These are phyloP conservation scores for Petunia secreta DNA, from an alignment of 257 asterid species.

Conservation along the genomic window DNA sequence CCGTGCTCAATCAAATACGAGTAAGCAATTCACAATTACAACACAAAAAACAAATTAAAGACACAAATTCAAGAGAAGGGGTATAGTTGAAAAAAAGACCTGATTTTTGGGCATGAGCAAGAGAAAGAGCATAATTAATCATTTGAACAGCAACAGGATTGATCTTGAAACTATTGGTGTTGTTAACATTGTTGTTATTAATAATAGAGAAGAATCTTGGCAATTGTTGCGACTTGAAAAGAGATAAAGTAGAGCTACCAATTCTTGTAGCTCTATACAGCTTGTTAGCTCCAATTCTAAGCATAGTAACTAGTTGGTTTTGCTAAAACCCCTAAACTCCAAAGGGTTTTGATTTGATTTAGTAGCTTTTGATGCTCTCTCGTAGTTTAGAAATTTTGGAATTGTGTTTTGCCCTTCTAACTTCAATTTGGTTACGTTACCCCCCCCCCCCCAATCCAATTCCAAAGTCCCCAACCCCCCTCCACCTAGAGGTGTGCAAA, in stretches of 20 bases:
- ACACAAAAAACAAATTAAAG: neutral
- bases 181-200: conserved; percentile 21
- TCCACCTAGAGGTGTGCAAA: too few relatives aligned
- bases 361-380: neutral
- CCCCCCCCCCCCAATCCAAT: too few relatives aligned
- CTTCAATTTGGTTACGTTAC: too few relatives aligned
- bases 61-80: neutral
- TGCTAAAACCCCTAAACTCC: conserved; percentile 12
- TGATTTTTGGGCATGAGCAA: conserved; percentile 75
- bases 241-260: conserved; percentile 37
- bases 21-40: too few relatives aligned
- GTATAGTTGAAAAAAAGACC: conserved; percentile 40
- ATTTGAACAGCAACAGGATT: conserved; percentile 75
- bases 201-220: conserved; percentile 39
- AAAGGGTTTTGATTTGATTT: conserved; percentile 1
- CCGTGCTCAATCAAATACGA: too few relatives aligned
- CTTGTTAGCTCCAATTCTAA: conserved; percentile 48
- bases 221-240: conserved; percentile 37
- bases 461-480: too few relatives aligned
- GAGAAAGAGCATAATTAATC: conserved; percentile 75
- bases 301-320: conserved; percentile 35
- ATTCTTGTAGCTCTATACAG: conserved; percentile 42
- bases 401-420: neutral
- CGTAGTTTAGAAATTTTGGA: neutral
- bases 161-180: conserved; percentile 36